Base-by-base conservation (phyloP, 225 moss, liverwort and hornwort species). In the Pleurozium schreberi region DNA sequence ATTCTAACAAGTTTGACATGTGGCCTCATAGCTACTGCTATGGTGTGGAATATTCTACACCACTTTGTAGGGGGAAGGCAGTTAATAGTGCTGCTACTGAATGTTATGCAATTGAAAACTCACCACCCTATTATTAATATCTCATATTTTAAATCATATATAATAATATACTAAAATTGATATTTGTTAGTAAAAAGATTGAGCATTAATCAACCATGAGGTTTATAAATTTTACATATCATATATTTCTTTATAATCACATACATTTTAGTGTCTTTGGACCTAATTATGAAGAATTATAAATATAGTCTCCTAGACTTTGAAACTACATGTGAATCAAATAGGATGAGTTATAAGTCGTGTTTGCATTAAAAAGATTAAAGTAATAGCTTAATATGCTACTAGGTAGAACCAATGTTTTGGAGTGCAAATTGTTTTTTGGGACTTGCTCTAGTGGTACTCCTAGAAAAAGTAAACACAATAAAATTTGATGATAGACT, bases 361-460 rank as follows among this genome's bases (percentile, higher is more conserved):
- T 77, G 3, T 50, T 52, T 52, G 14, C 2, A 23, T 52, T 15
- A 23, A 38, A 2, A 4, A 77, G 1, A 38, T 77, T 53, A 34
- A 36, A 53, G 6, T 19, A 55, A 22, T 53, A 77, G 10, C 4
- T 53, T 10, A 38, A 53, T 2, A 23, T 31, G 6, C 16, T 43
- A 36, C 6, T 38, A 23, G 10, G 15, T 53, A 53, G 21, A 38
- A 53, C 3, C 38, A 38, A 53, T 77, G 4, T 23, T 38, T 23
- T 6, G 0, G 3, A 49, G 12, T 33, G 5, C 12, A 33, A 20
- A 33, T 33, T 75, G 0, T 9, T 4, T 49, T 33, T 1, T 1
- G 2, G 2, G 1, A 1, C 20, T 75, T 75, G 20, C 0, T 33
- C 2, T 33, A 2, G 3, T 20, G 0, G 50, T 50, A 38, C 1